These are phyloP conservation scores for Corymbia maculata DNA, from an alignment of 345 rosid genomes.

Conservation along the genomic window DNA sequence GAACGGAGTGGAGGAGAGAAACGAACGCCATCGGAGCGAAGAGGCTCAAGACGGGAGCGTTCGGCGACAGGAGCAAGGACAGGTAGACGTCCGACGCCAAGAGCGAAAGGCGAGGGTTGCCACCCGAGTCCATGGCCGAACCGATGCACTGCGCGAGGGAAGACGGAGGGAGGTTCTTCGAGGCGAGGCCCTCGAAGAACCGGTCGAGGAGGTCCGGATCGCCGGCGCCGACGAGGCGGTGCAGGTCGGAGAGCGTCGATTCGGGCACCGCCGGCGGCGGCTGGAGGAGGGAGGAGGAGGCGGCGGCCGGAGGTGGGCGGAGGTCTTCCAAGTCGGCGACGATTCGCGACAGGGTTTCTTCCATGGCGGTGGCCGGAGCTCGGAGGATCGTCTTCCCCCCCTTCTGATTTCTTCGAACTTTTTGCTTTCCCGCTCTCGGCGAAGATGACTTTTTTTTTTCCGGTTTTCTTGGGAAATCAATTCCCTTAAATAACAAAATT, in stretches of 20 bases:
- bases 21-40: slow-evolving; percentile 70
- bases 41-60: slow-evolving; percentile 66
- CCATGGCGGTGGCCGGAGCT: neutral
- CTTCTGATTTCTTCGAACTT: neutral
- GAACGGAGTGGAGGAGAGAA: slow-evolving; percentile 63
- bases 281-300: neutral
- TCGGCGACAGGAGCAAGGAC: slow-evolving; percentile 47
- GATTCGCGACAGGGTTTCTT: slow-evolving; percentile 14
- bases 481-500: too few relatives aligned
- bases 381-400: neutral
- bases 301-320: neutral
- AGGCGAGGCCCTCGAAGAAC: slow-evolving; percentile 41
- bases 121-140: slow-evolving; percentile 52
- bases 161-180: slow-evolving; percentile 26
- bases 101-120: slow-evolving; percentile 21
- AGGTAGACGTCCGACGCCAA: slow-evolving; percentile 53
- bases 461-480: neutral
- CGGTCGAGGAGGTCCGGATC: slow-evolving; percentile 35
- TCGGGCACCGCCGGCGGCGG: neutral
- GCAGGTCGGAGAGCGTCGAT: slow-evolving; percentile 42
- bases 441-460: neutral
- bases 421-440: neutral
- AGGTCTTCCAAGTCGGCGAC: slow-evolving; percentile 18
- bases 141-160: slow-evolving; percentile 40
- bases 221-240: slow-evolving; percentile 24